phyloP scores from a whole-genome alignment of 441 rosid genomes.

The Bruguiera hainesii region DNA sequence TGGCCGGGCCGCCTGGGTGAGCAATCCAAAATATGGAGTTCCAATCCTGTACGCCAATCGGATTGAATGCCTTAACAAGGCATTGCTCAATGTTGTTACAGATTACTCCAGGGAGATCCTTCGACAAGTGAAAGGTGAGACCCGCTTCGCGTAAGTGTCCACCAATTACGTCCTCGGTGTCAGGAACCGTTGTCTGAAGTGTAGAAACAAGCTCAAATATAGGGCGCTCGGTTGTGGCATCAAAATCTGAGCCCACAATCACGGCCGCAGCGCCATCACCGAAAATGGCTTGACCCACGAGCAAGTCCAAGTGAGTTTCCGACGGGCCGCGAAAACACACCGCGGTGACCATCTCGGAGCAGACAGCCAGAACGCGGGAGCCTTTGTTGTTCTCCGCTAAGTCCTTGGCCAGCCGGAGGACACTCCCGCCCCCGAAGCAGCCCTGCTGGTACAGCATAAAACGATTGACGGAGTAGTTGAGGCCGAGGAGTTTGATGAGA shows the following conservation, averaged over 20 bases:
- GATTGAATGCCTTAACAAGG: conserved; percentile 39
- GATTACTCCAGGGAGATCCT: conserved; percentile 46
- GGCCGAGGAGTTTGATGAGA: conserved; percentile 52
- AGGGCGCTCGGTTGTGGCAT: conserved; percentile 36
- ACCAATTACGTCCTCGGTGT: conserved; percentile 42
- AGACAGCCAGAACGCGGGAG: conserved; percentile 50
- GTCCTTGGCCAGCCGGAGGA: conserved; percentile 51
- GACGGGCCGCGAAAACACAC: conserved; percentile 51
- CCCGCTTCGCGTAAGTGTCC: conserved; percentile 59
- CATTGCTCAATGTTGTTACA: conserved; percentile 48
- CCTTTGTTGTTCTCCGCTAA: conserved; percentile 56
- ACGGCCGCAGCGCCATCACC: conserved; percentile 51
- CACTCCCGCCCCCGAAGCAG: conserved; percentile 53
- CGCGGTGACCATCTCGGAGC: conserved; percentile 43
- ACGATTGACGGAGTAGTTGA: conserved; percentile 47
- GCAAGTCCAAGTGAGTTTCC: conserved; percentile 42
- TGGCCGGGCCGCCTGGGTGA: neutral
- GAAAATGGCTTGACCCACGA: conserved; percentile 53
- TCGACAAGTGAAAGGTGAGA: conserved; percentile 41
- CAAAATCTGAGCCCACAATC: conserved; percentile 48
- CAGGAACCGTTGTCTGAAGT: conserved; percentile 45
- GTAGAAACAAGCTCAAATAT: conserved; percentile 40
- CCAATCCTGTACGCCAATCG: conserved; percentile 47
- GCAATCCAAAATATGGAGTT: conserved; percentile 34
- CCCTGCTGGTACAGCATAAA: conserved; percentile 62